Conservation (phyloP, 768 basidiomycete species). For the Mycena belliarum region DNA sequence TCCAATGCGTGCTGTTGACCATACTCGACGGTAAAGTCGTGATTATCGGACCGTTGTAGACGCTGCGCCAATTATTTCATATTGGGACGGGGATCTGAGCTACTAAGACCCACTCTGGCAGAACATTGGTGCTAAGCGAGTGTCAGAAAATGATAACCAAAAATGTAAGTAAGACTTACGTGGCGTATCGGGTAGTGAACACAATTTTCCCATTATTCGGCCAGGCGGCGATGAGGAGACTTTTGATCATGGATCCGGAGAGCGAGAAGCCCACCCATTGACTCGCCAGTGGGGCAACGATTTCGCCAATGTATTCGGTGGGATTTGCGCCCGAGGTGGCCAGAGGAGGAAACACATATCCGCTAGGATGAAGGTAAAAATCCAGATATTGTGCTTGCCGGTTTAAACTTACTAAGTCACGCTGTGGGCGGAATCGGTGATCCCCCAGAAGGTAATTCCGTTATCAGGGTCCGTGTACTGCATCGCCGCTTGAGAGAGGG, state of each 20-base stretch:
- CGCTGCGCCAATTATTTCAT: constrained; percentile 27
- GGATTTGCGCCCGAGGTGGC: constrained; percentile 38
- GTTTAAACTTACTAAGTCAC: constrained; percentile 34
- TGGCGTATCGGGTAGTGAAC: constrained; percentile 51
- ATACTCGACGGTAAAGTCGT: constrained; percentile 51
- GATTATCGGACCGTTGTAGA: constrained; percentile 50
- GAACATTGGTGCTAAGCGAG: constrained; percentile 45
- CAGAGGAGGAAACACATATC: constrained; percentile 54
- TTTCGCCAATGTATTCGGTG: constrained; percentile 63
- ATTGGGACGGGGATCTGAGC: background rate
- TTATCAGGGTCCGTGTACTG: constrained; percentile 52
- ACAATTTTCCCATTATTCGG: constrained; percentile 55
- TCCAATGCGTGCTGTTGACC: constrained; percentile 65
- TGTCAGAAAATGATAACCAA: background rate
- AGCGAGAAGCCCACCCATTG: constrained; percentile 59
- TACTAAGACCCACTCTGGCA: constrained; percentile 42
- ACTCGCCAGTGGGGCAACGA: constrained; percentile 55
- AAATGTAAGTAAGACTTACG: constrained; percentile 38
- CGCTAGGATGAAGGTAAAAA: constrained; percentile 36
- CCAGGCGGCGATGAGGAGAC: constrained; percentile 63
- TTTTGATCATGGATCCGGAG: constrained; percentile 55
- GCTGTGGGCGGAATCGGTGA: constrained; percentile 41
- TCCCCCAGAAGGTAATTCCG: constrained; percentile 54
- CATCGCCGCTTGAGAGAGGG: constrained; percentile 39
- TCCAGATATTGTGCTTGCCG: constrained; percentile 3